Evolutionary conservation across 495 filamentous ascomycete species (phyloP).

Genomic region (Amorphotheca resinae): DNA sequence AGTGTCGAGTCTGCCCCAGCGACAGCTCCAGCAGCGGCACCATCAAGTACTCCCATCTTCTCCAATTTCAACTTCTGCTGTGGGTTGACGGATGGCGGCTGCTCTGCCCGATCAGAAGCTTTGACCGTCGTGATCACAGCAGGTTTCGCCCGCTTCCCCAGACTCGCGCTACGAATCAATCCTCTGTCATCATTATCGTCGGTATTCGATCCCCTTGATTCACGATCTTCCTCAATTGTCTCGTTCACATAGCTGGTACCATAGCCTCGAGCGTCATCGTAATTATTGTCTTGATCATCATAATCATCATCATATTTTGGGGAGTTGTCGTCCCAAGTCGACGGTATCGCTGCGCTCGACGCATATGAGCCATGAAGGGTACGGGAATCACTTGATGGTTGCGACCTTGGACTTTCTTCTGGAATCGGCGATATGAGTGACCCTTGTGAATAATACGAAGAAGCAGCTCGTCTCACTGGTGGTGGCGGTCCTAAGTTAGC

Average conservation of each 20-base stretch:
- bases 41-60: constrained; percentile 8
- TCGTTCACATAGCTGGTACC: constrained; percentile 29
- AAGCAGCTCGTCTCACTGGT: constrained; percentile 52
- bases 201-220: constrained; percentile 29
- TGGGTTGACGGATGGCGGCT: constrained; percentile 7
- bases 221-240: constrained; percentile 33
- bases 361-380: constrained; percentile 68
- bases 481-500: constrained; percentile 52
- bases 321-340: constrained; percentile 41
- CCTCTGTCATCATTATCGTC: constrained; percentile 47
- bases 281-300: constrained; percentile 27
- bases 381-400: constrained; percentile 15
- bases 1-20: not conserved
- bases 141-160: constrained; percentile 62
- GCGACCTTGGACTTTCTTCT: constrained; percentile 57
- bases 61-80: constrained; percentile 13
- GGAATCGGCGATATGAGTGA: constrained; percentile 81
- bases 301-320: constrained; percentile 35
- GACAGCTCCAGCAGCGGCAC: not conserved
- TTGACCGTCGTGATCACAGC: constrained; percentile 49
- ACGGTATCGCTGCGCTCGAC: constrained; percentile 69
- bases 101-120: constrained; percentile 4
- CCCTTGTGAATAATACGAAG: constrained; percentile 60
- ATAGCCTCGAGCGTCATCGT: constrained; percentile 19
- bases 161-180: constrained; percentile 65